These are phyloP conservation scores for Leccinum broughii DNA, from an alignment of 768 basidiomycete species.

Conservation along the genomic window DNA sequence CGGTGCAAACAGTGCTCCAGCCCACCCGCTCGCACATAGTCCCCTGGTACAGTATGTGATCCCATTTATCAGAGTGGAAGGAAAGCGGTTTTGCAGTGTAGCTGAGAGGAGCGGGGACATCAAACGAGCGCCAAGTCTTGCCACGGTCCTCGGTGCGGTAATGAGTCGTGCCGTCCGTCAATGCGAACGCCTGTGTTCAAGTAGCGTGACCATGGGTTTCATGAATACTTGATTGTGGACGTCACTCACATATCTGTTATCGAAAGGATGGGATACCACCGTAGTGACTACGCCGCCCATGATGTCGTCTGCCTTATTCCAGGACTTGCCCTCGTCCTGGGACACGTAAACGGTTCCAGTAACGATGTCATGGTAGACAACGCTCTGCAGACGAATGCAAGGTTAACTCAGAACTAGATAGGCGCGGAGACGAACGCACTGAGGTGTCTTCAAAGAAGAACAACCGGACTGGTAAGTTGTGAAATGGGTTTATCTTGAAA, in stretches of 20 bases:
- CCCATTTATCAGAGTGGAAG: constrained; percentile 86
- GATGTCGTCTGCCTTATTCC: constrained; percentile 52
- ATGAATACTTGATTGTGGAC: not conserved
- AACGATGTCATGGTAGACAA: constrained; percentile 79
- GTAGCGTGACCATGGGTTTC: not conserved
- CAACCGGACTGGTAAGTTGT: constrained; percentile 70
- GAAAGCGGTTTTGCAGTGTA: constrained; percentile 66
- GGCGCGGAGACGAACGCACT: constrained; percentile 49
- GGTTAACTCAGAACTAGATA: not conserved
- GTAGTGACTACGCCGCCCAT: constrained; percentile 58
- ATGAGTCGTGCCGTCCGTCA: constrained; percentile 74
- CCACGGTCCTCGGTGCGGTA: constrained; percentile 90
- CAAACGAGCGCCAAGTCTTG: constrained; percentile 81
- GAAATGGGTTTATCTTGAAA: constrained; percentile 53
- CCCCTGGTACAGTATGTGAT: constrained; percentile 79
- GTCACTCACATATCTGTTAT: constrained; percentile 66
- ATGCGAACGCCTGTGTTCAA: constrained; percentile 72
- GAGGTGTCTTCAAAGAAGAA: constrained; percentile 94
- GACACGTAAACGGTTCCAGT: constrained; percentile 76
- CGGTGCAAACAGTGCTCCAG: constrained; percentile 63
- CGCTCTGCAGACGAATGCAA: constrained; percentile 41
- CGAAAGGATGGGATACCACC: constrained; percentile 86
- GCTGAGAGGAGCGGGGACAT: constrained; percentile 52
- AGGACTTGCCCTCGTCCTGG: constrained; percentile 81
- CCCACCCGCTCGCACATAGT: constrained; percentile 55